Percentiles rank a stretch among this genome's conserved stretches.
Evolutionary conservation across 2,329 filamentous ascomycete species (phyloP).

Genomic region (Ophiostoma triangulosporum): DNA sequence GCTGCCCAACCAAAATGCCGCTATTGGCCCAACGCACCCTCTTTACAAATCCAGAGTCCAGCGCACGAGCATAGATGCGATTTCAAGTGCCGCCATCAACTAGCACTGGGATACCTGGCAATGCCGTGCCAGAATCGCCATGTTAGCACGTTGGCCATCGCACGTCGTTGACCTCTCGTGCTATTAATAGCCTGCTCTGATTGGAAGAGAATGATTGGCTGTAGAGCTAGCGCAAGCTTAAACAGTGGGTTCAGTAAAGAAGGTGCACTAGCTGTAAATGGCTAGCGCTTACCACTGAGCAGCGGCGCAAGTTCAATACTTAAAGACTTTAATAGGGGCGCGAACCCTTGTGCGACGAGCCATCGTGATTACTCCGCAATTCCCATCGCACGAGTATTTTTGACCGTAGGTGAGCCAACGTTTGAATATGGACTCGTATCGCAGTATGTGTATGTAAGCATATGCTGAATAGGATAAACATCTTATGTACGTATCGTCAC

Average conservation of each 20-base stretch:
- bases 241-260: background rate
- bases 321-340: background rate
- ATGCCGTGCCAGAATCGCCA: background rate
- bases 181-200: background rate
- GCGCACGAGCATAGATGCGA: background rate
- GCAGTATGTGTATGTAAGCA: background rate
- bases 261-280: background rate
- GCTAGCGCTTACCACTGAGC: background rate
- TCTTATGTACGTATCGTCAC: too few relatives aligned
- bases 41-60: background rate
- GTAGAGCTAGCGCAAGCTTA: background rate
- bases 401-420: background rate
- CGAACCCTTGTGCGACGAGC: background rate
- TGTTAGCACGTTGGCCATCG: background rate
- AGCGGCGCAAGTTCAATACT: background rate
- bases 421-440: too few relatives aligned
- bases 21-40: background rate
- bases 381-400: background rate
- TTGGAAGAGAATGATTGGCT: background rate
- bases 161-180: background rate
- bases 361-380: too few relatives aligned
- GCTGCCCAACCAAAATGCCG: background rate
- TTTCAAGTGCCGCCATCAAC: background rate
- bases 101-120: background rate
- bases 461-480: too few relatives aligned